Evolutionary conservation across 345 rosid species (phyloP).

Genomic region (Syzygium jambos): DNA sequence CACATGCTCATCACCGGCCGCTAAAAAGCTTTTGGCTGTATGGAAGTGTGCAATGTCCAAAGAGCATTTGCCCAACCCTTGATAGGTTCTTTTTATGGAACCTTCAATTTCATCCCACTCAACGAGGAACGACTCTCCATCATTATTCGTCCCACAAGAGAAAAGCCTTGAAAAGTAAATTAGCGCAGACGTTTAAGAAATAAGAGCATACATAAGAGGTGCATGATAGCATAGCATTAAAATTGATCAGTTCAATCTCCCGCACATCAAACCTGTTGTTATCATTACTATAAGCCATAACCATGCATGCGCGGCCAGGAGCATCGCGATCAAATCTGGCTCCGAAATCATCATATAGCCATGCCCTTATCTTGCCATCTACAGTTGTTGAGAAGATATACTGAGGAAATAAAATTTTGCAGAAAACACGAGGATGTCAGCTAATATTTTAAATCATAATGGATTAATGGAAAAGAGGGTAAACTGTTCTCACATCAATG

Average conservation of each 20-base stretch:
- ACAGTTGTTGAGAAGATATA: conserved; percentile 33
- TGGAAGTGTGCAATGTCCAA: conserved; percentile 16
- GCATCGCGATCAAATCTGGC: conserved; percentile 24
- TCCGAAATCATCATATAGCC: conserved; percentile 24
- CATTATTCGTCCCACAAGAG: conserved; percentile 23
- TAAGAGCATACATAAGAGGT: background rate
- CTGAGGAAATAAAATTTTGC: conserved; percentile 4
- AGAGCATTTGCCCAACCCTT: conserved; percentile 17
- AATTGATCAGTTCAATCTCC: background rate
- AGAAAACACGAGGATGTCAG: background rate
- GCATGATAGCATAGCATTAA: background rate
- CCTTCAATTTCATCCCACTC: conserved; percentile 33
- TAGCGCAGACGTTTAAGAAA: background rate
- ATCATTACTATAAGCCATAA: conserved; percentile 24
- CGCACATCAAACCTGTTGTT: conserved; percentile 7
- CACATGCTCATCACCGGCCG: conserved; percentile 27
- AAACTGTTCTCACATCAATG: conserved; percentile 28
- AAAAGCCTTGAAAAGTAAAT: conserved; percentile 10
- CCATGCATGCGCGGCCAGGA: conserved; percentile 22
- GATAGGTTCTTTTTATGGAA: conserved; percentile 17
- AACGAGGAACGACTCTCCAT: conserved; percentile 33
- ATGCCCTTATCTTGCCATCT: conserved; percentile 35
- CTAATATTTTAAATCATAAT: background rate
- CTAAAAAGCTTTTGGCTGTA: conserved; percentile 20
- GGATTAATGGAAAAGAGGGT: background rate